These are phyloP conservation scores for Liriodendron chinense DNA, from an alignment of 164 flowering plant species.

Conservation along the genomic window DNA sequence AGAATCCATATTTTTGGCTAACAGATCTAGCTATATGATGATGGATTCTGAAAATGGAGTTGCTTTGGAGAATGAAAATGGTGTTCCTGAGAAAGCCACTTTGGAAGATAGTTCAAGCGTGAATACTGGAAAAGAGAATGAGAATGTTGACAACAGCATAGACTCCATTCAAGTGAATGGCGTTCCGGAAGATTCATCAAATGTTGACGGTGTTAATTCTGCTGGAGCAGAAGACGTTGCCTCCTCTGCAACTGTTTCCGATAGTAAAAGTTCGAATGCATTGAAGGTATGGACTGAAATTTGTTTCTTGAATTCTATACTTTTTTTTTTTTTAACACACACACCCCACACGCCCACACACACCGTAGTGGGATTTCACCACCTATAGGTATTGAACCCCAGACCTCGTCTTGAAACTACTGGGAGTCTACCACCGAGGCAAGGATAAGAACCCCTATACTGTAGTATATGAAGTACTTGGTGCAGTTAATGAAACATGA, in stretches of 20 bases:
- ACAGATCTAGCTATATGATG: background rate
- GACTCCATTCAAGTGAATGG: constrained; percentile 16
- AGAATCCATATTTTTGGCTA: background rate
- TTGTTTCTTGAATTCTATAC: background rate
- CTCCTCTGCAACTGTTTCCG: constrained; percentile 16
- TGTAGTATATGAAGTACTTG: background rate
- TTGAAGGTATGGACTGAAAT: constrained; percentile 40
- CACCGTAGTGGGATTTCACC: too few relatives aligned
- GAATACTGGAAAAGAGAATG: constrained; percentile 30
- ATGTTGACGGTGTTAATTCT: constrained; percentile 19
- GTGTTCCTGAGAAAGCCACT: constrained; percentile 12
- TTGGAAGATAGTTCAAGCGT: constrained; percentile 25
- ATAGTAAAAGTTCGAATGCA: constrained; percentile 31
- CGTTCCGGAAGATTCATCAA: constrained; percentile 19
- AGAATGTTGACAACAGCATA: constrained; percentile 19
- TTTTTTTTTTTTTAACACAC: too few relatives aligned
- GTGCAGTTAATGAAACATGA: background rate
- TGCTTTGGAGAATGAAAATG: constrained; percentile 28
- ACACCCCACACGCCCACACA: too few relatives aligned
- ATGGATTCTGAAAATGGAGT: constrained; percentile 50
- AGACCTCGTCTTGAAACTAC: too few relatives aligned
- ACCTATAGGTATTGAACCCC: too few relatives aligned
- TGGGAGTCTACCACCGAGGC: too few relatives aligned
- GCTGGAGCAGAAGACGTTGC: constrained; percentile 17
- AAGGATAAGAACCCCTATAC: too few relatives aligned